phyloP scores from a whole-genome alignment of 1,284 basidiomycete genomes.

The Ceratobasidium sp. region DNA sequence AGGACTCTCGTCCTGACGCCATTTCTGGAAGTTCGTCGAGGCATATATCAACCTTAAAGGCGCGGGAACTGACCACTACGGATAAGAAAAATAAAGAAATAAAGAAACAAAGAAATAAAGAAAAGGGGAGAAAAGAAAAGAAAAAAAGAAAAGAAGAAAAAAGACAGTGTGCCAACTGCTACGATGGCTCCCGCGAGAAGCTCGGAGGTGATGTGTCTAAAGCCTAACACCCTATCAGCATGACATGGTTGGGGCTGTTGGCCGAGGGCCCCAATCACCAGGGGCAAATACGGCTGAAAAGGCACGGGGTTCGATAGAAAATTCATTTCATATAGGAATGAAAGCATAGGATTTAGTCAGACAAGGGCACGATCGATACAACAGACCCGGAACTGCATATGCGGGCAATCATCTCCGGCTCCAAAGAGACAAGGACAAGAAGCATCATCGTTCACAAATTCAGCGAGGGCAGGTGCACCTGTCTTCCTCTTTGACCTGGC shows the following conservation, averaged over 20 bases:
- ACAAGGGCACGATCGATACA: not conserved
- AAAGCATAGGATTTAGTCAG: not conserved
- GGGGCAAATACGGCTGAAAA: not conserved
- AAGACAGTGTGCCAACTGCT: too few relatives aligned
- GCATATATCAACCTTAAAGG: not conserved
- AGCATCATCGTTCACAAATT: constrained; percentile 47
- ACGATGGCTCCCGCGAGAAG: not conserved
- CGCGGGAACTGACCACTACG: too few relatives aligned
- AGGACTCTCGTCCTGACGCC: constrained; percentile 12
- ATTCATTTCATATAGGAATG: constrained; percentile 18
- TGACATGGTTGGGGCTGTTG: not conserved
- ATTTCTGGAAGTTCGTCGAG: constrained; percentile 9
- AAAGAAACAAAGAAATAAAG: too few relatives aligned
- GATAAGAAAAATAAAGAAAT: too few relatives aligned
- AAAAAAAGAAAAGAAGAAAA: too few relatives aligned
- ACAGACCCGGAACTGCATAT: not conserved
- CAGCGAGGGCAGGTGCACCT: constrained; percentile 68
- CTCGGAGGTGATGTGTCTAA: constrained; percentile 5
- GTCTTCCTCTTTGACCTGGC: constrained; percentile 72
- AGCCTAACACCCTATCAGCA: not conserved
- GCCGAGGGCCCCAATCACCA: not conserved
- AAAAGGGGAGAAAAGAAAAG: too few relatives aligned
- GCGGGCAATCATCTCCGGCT: not conserved
- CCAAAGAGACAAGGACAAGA: constrained; percentile 16
- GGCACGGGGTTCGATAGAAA: not conserved